Evolutionary conservation across 305 asterid genomes (phyloP), one percentile per base, ranked within the genome.

Genomic region (Coffea humblotiana): DNA sequence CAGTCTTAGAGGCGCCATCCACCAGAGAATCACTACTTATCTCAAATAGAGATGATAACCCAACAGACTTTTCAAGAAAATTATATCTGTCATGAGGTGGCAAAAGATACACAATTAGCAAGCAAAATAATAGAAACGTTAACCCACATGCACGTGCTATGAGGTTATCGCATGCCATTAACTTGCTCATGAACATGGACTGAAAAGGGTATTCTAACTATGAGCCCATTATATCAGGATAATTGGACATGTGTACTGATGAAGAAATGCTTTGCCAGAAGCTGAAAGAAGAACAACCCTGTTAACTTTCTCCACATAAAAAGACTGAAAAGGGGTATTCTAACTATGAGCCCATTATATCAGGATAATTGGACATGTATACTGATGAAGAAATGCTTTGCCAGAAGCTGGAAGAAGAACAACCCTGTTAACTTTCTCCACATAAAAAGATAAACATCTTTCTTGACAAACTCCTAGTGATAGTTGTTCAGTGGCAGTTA

Each of bases 31-130:
- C 87, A 71, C 82, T 84, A 76, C 74, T 85, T 78, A 92, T 86
- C 91, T 89, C 94, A 89, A 94, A 82, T 37, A 88, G 91, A 70
- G 98, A 89, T 84, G 99, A 92, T 78, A 96, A 83, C 52, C 97
- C 95, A 82, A 89, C 91, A 71, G 96, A 85, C 89, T 96, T 96
- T 72, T 89, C 89, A 82, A 96, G 98, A 85, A 94, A 96, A 88
- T 89, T 90, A 85, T 85, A 96, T 85, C 99, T 96, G 98, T 81
- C 83, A 79, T 75, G 54, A 85, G 75, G 51, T 72, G 61, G 66
- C 19, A 56, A 63, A 70, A 19, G 2, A 65, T 21, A 51, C 52
- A 56, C n/a, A 32, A 6, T 81, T 60, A 80, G 83, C 61, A 75
- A 54, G 48, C 63, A 43, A 40, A 40, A n/a, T 75, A 75, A 43